Evolutionary conservation across 2,329 filamentous ascomycete genomes (phyloP), one percentile per base, ranked within the genome.

Genomic region (Ceratocystiopsis brevicomis): DNA sequence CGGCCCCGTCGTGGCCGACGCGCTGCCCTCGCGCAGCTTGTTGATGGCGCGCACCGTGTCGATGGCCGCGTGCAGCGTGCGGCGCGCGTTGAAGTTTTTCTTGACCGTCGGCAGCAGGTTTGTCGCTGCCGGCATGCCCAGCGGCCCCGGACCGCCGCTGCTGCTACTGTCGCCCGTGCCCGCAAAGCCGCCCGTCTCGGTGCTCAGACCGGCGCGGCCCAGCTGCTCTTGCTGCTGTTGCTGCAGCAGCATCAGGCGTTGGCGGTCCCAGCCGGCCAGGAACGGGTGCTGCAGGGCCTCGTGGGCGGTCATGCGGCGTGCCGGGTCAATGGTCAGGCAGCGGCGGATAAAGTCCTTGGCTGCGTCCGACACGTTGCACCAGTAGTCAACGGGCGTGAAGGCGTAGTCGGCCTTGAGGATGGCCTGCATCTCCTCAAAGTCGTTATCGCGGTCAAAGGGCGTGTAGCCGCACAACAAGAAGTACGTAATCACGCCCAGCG

Each of bases 381-480:
- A 98, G 69, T 96, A 96, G 59, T 95, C 88, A 48, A 83, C 64
- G 1, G 90, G 90, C 4, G 84, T 88, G 61, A 96, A 98, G 56
- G 77, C 82, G 67, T 96, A 98, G 65, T 96, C 88, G 47, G 90
- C 90, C 49, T 86, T 82, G 45, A 96, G 75, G 57, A 98, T 98
- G 53, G 90, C 90, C 65, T 96, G 88, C 88, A 98, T 96, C 65
- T 98, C 90, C 65, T 98, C 90, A 56, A 96, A 78, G 62, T 98
- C 94, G 53, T 78, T 88, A 61, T 96, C 90, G 44, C 90, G 81
- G 62, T 98, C 90, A 59, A 98, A 98, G 13, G 90, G 90, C 1
- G 90, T 98, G 64, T 96, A 96, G 46, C 90, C 90, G 61, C 90
- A 96, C 41, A 98, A 78, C 30, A 98, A 68, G 66, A 98, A 98